Evolutionary conservation across 2,329 filamentous ascomycete genomes (phyloP), one percentile per base, ranked within the genome.

Genomic region (Aspergillus sp.): DNA sequence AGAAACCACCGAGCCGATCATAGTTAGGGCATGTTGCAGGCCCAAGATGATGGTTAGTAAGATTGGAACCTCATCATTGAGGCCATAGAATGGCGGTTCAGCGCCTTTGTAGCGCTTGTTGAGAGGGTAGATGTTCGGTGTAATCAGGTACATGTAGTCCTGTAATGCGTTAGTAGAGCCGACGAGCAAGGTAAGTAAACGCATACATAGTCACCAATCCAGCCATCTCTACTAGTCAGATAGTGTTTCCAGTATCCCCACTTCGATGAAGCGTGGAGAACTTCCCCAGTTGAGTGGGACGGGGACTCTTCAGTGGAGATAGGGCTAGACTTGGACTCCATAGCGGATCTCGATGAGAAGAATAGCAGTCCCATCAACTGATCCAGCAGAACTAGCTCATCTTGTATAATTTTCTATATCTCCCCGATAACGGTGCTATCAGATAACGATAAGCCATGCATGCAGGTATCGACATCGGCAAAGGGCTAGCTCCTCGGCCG

Each of bases 61-160:
- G 8, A 94, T 84, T 3, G 91, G 91, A 83, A 95, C 90, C 58
- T 79, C 80, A 74, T 93, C 90, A 68, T 94, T 84, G 41, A 94
- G 85, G n/a, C 90, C 91, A 70, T 94, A 95, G 75, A 96, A 95
- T 0, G 91, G 91, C 32, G 89, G 86, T n/a, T 83, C 80, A 64
- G 78, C 76, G 36, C 74, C 62, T 77, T 74, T 53, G 78, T 78
- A 62, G 74, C 64, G 73, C 65, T 77, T 71, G 49, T 81, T 82
- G 71, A 84, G 75, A 59, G 84, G 84, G 2, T 82, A 82, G 6
- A 85, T 70, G 47, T 84, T 83, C 1, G 82, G 83, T 19, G 75
- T 82, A 73, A 85, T 81, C 5, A 85, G 77, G 64, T 83, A 84
- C 17, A 72, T 77, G 76, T 85, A 85, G 68, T 85, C 82, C 67